Conservation (phyloP, 2,329 filamentous ascomycete species). For the Neofusicoccum sp. region DNA sequence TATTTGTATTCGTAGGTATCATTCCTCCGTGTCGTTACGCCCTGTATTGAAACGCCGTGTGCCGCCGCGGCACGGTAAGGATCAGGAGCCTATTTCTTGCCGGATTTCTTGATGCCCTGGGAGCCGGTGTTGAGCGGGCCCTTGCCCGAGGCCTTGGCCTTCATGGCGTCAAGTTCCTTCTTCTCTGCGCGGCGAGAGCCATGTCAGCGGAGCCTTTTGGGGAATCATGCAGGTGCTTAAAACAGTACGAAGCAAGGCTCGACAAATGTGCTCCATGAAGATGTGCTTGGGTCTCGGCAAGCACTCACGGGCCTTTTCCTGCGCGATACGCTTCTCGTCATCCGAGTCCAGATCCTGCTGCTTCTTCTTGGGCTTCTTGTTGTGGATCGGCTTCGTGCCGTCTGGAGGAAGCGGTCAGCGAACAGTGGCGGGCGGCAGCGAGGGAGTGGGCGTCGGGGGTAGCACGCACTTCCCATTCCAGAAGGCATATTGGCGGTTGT, state of each 20-base stretch:
- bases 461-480: slow-evolving; percentile 50
- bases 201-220: neutral
- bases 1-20: slow-evolving; percentile 17
- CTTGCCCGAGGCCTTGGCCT: slow-evolving; percentile 81
- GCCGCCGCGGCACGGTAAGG: neutral
- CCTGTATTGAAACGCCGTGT: neutral
- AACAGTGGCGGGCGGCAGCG: neutral
- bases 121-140: slow-evolving; percentile 81
- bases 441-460: neutral
- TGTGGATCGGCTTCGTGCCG: slow-evolving; percentile 58
- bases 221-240: neutral
- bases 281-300: neutral
- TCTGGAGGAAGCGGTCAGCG: slow-evolving; percentile 40
- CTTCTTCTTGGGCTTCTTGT: slow-evolving; percentile 84
- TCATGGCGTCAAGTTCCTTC: slow-evolving; percentile 68
- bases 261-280: slow-evolving; percentile 12
- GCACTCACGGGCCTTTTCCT: slow-evolving; percentile 77
- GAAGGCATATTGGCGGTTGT: slow-evolving; percentile 49
- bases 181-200: slow-evolving; percentile 43
- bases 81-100: slow-evolving; percentile 73
- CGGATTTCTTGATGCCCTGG: slow-evolving; percentile 97
- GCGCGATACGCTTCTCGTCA: slow-evolving; percentile 78
- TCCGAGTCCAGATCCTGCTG: slow-evolving; percentile 84
- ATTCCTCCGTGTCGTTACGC: neutral
- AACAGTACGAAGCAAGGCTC: slow-evolving; percentile 5